Conservation (phyloP, 148 eudicot species). For the Bassia scoparia region DNA sequence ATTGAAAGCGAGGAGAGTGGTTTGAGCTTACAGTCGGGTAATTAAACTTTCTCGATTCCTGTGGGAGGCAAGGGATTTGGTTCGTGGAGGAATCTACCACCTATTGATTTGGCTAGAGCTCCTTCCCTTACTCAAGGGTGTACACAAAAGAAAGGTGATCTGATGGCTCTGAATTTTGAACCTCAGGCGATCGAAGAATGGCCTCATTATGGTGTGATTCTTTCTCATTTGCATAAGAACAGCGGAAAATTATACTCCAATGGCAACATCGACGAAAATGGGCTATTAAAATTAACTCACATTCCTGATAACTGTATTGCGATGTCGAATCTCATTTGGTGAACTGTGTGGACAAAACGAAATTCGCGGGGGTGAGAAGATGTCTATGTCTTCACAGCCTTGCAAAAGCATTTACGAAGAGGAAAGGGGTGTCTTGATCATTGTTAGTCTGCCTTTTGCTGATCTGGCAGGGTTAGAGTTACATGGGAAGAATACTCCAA, state of each 20-base stretch:
- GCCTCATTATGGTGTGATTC: constrained; percentile 32
- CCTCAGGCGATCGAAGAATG: constrained; percentile 26
- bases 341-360: constrained; percentile 47
- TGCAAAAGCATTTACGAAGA: constrained; percentile 65
- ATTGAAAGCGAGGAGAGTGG: constrained; percentile 57
- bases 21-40: constrained; percentile 55
- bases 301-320: constrained; percentile 23
- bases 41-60: constrained; percentile 36
- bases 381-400: constrained; percentile 46
- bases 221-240: constrained; percentile 36
- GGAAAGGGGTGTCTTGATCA: constrained; percentile 46
- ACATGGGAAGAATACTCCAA: constrained; percentile 53
- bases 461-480: constrained; percentile 51
- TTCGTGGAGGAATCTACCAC: constrained; percentile 58
- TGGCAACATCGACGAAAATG: constrained; percentile 31
- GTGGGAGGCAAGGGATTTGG: constrained; percentile 57
- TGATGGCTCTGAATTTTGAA: constrained; percentile 36
- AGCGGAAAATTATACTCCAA: constrained; percentile 36
- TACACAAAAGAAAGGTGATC: constrained; percentile 35
- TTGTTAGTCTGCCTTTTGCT: constrained; percentile 52
- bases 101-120: constrained; percentile 49
- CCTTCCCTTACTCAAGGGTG: constrained; percentile 32
- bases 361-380: constrained; percentile 52
- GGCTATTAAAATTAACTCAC: constrained; percentile 33
- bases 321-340: constrained; percentile 37